These are phyloP conservation scores for Biscutella laevigata DNA, from an alignment of 441 rosid species.

Conservation along the genomic window DNA sequence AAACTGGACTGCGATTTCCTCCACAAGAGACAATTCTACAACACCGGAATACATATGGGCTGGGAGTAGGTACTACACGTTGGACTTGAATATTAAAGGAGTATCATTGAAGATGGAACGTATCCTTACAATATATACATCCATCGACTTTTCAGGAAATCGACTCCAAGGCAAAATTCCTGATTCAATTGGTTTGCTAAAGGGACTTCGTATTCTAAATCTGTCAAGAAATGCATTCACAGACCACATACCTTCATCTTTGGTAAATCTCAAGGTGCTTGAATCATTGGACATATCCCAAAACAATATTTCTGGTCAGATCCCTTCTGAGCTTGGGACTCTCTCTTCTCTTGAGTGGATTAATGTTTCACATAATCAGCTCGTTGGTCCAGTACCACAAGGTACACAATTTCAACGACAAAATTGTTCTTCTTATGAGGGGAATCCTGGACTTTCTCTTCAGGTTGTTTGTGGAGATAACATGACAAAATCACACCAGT, in stretches of 20 bases:
- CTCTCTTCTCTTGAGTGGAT: slow-evolving; percentile 2
- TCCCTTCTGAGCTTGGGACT: slow-evolving; percentile 9
- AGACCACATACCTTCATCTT: slow-evolving; percentile 11
- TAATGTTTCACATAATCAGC: slow-evolving; percentile 9
- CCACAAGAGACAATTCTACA: background rate
- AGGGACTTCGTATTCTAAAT: slow-evolving; percentile 2
- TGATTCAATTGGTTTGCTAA: background rate
- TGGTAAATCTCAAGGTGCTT: background rate
- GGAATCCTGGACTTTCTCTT: slow-evolving; percentile 2
- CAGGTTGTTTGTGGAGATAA: slow-evolving; percentile 1
- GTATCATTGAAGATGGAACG: background rate
- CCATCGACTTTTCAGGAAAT: slow-evolving; percentile 20
- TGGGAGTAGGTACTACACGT: slow-evolving; percentile 15
- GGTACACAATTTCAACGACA: slow-evolving; percentile 10
- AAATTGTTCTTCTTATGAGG: background rate
- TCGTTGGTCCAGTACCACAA: slow-evolving; percentile 13
- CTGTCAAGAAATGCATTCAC: slow-evolving; percentile 14
- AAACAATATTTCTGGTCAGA: slow-evolving; percentile 12
- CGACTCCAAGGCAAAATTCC: slow-evolving; percentile 11
- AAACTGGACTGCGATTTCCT: slow-evolving; percentile 33
- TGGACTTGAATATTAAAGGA: slow-evolving; percentile 15
- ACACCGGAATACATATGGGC: slow-evolving; percentile 14
- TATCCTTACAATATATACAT: background rate
- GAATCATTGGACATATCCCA: slow-evolving; percentile 25
- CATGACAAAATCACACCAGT: background rate